phyloP scores from a whole-genome alignment of 2,329 filamentous ascomycete species.

The Lecanoromycetidae sp. region DNA sequence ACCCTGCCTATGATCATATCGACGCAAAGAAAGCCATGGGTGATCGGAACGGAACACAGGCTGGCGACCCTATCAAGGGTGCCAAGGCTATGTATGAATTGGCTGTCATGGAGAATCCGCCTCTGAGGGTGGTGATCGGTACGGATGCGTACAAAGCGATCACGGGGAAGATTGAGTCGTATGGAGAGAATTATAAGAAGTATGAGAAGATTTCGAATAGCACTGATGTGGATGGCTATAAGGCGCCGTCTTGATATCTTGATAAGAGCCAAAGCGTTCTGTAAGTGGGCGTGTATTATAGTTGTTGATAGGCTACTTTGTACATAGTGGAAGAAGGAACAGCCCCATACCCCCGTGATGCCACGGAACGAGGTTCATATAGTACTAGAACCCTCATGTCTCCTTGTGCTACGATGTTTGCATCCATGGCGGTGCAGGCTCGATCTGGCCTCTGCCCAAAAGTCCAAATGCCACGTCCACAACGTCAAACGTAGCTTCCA shows the following conservation, averaged over 20 bases:
- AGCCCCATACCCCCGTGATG: not conserved
- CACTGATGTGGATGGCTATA: slow-evolving; percentile 4
- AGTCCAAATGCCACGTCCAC: not conserved
- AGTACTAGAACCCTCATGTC: not conserved
- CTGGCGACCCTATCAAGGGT: slow-evolving; percentile 40
- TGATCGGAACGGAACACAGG: slow-evolving; percentile 29
- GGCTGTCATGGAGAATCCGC: slow-evolving; percentile 40
- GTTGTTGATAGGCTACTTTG: not conserved
- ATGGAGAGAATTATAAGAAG: slow-evolving; percentile 25
- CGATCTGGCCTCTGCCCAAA: not conserved
- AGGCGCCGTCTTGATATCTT: not conserved
- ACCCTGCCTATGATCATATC: slow-evolving; percentile 38
- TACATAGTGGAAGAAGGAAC: not conserved
- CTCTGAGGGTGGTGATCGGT: slow-evolving; percentile 41
- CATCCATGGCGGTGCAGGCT: not conserved
- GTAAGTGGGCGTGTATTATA: no score
- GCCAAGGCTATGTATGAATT: slow-evolving; percentile 43
- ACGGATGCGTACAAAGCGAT: slow-evolving; percentile 41
- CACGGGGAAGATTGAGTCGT: slow-evolving; percentile 39
- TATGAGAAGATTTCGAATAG: slow-evolving; percentile 3
- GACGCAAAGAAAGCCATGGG: slow-evolving; percentile 32
- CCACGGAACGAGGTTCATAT: not conserved
- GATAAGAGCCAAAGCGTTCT: no score
- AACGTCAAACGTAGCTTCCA: not conserved
- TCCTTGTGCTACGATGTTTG: not conserved